Evolutionary conservation across 176 grass and related monocot genomes (phyloP), one percentile per base, ranked within the genome.

Genomic region (Avena insularis): DNA sequence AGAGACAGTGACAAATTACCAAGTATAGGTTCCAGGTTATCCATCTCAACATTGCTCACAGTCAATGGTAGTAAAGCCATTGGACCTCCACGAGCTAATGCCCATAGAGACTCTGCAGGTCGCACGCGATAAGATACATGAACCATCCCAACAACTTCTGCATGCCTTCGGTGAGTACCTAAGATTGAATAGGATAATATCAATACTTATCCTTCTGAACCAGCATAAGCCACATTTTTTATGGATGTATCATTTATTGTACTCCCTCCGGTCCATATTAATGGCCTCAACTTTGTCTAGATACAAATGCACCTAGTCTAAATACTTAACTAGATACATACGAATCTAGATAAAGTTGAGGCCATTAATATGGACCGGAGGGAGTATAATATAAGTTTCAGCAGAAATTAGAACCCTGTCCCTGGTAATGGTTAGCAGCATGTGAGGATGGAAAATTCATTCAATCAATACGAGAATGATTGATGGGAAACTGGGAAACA

Each of bases 71-170:
- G 90, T 84, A 98, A 94, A 83, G 85, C 87, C 97, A 98, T 90
- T 58, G 97, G 97, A 43, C 97, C 97, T 54, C 97, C 97, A 91
- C 88, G 79, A 85, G 92, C 89, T 89, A 98, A 88, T 47, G 97
- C 97, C 97, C 97, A 98, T 53, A 98, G 80, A 71, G 97, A 92
- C 90, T 98, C 97, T 60, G 87, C 78, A 56, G 87, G 90, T n/a
- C 89, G 90, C 77, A 94, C 85, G 19, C 97, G 92, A 86, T 82
- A 90, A 69, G 94, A 93, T 74, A 98, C 72, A 85, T 91, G 92
- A 89, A 96, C 94, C 86, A 88, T 93, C 64, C 97, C 97, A 83
- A 98, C 87, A 83, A 98, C 89, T 88, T 98, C 97, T 59, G 97
- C 94, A 83, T 90, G 92, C 74, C 94, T 92, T 85, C 92, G 78